These are phyloP conservation scores for Ceratocystis colombiana DNA, from an alignment of 2,329 filamentous ascomycete genomes.

Conservation along the genomic window DNA sequence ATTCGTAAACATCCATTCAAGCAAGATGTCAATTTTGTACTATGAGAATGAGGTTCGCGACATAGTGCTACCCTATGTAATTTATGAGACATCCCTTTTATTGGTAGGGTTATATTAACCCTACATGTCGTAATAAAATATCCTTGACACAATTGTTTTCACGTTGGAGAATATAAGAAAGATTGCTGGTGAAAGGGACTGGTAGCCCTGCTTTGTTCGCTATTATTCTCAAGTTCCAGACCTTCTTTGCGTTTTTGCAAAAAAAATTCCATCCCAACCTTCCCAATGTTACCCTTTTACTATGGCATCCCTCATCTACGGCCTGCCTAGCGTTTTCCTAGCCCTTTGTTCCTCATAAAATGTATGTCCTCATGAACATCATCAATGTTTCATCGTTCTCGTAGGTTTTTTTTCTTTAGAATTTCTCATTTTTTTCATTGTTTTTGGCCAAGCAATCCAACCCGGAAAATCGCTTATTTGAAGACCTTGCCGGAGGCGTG, in stretches of 20 bases:
- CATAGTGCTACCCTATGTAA: neutral
- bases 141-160: neutral
- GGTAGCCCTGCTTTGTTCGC: slow-evolving; percentile 15
- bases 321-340: slow-evolving; percentile 16
- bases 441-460: slow-evolving; percentile 26
- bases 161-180: neutral
- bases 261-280: slow-evolving; percentile 10
- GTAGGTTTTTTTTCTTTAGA: slow-evolving; percentile 20
- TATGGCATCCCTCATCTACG: slow-evolving; percentile 18
- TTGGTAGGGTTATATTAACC: no score
- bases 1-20: slow-evolving; percentile 45
- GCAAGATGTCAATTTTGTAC: slow-evolving; percentile 29
- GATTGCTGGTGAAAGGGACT: slow-evolving; percentile 19
- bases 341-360: slow-evolving; percentile 26
- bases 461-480: slow-evolving; percentile 57
- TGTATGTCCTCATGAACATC: slow-evolving; percentile 26
- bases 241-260: slow-evolving; percentile 6
- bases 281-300: slow-evolving; percentile 15
- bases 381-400: slow-evolving; percentile 21
- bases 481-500: slow-evolving; percentile 95
- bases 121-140: no score
- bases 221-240: slow-evolving; percentile 15
- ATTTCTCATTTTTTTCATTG: slow-evolving; percentile 25
- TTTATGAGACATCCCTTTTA: no score
- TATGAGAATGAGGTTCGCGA: neutral